Evolutionary conservation across 306 rosid species (phyloP).

Genomic region (Pyrus bretschneideri): DNA sequence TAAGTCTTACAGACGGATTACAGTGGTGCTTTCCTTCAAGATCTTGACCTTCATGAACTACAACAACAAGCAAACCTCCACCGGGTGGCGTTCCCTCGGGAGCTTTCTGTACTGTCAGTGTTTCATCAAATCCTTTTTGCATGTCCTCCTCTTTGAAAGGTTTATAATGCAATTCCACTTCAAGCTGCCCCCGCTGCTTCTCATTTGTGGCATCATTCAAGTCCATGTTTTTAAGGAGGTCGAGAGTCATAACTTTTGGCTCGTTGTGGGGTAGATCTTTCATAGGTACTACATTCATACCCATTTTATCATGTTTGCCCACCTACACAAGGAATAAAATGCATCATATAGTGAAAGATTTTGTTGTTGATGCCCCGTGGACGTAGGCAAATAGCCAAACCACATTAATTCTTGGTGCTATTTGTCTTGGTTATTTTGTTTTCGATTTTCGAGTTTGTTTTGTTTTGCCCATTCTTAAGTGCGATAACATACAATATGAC

Average conservation of each 20-base stretch:
- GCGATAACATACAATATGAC: background rate
- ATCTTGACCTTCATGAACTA: conserved; percentile 78
- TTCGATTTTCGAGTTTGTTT: too few relatives aligned
- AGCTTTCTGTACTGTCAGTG: conserved; percentile 31
- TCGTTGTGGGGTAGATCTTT: conserved; percentile 54
- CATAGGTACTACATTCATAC: conserved; percentile 54
- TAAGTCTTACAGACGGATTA: conserved; percentile 64
- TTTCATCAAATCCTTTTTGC: conserved; percentile 34
- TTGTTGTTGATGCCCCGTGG: too few relatives aligned
- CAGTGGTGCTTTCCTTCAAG: conserved; percentile 84
- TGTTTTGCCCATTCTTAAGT: too few relatives aligned
- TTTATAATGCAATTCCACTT: conserved; percentile 62
- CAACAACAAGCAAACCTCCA: conserved; percentile 67
- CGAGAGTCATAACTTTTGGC: conserved; percentile 48
- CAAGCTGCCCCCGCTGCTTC: conserved; percentile 80
- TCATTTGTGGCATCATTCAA: conserved; percentile 58
- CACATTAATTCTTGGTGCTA: too few relatives aligned
- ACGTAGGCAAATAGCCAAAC: too few relatives aligned
- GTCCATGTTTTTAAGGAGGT: conserved; percentile 74
- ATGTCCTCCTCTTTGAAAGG: conserved; percentile 68
- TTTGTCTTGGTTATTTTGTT: too few relatives aligned
- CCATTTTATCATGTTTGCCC: conserved; percentile 93
- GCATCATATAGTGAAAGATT: conserved; percentile 5
- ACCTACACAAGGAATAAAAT: conserved; percentile 37
- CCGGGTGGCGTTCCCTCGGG: conserved; percentile 71